Base-by-base conservation (phyloP, 208 protist species). In the Acanthamoeba royreba region DNA sequence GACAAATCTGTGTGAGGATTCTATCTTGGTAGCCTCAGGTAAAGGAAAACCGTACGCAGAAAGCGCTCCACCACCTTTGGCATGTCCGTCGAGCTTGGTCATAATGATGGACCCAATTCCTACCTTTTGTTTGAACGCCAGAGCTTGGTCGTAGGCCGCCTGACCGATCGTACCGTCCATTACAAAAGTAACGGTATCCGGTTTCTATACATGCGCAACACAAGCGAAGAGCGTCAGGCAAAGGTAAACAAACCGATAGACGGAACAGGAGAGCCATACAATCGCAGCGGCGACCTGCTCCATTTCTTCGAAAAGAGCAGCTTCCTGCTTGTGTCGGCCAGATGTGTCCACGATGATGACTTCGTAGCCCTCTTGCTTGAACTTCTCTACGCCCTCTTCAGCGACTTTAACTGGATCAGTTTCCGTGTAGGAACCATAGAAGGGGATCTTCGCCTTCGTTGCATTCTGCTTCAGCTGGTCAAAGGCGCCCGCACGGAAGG, bases 261-360 rank as follows among this genome's bases (percentile, higher is more conserved):
- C 55, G 2, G 31, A 3, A 28, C 13, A 31, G 5, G 2, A 19
- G 28, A 4, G 79, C 49, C 28, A 69, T 69, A 94, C 40, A 25
- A 97, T 72, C 19, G 94, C 94, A 4, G 88, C 58, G 43, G 69
- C 72, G 11, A 98, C 93, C 95, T 99, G 97, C 95, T 99, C 97
- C 99, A 99, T 99, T 96, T 99, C 99, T 85, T 99, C 98, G 95
- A 99, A 99, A 9, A 99, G 97, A 1, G 97, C 98, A 13, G 95
- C 96, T 96, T 99, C 99, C 97, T 99, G 99, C 94, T 99, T 99
- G 96, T 99, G 99, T 4, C 99, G 96, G 49, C 99, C 99, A 55
- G 97, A 99, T 5, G 99, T 99, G 97, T 99, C 99, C 8, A 99
- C 98, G 83, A 99, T 99, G 94, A 99, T 99, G 49, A 99, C 97